Conservation (phyloP, 1,284 basidiomycete genomes). For the Omphalotus olearius region DNA sequence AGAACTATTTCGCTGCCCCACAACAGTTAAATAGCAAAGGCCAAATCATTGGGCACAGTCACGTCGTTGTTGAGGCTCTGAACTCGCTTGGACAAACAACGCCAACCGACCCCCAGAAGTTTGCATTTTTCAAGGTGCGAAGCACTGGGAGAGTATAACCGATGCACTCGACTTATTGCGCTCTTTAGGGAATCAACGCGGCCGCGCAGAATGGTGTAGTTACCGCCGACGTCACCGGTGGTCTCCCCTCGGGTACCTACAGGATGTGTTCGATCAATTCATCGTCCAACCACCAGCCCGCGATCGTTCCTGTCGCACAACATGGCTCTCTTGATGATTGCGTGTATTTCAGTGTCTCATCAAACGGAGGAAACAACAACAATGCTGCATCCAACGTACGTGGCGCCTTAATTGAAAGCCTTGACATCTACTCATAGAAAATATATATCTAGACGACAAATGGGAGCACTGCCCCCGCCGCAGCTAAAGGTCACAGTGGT, state of each 20-base stretch:
- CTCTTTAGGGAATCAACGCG: constrained; percentile 19
- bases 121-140: constrained; percentile 22
- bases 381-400: too few species aligned
- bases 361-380: too few species aligned
- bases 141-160: too few species aligned
- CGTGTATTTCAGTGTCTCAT: constrained; percentile 28
- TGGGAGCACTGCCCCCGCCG: too few species aligned
- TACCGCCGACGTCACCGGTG: constrained; percentile 39
- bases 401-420: too few species aligned
- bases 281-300: constrained; percentile 9
- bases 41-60: constrained; percentile 51
- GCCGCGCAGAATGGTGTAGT: constrained; percentile 36
- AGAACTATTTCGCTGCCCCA: constrained; percentile 56
- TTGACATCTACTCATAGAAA: too few species aligned
- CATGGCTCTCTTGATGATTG: constrained; percentile 31
- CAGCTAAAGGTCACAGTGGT: too few species aligned
- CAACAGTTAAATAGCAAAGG: constrained; percentile 50
- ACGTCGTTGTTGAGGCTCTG: constrained; percentile 52
- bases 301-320: constrained; percentile 29
- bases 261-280: constrained; percentile 22
- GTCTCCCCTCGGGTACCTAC: constrained; percentile 46
- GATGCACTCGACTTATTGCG: constrained; percentile 39
- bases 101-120: constrained; percentile 43
- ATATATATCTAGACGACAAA: too few species aligned
- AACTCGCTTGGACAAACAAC: constrained; percentile 37